A percentile compares a stretch with the other conserved stretches of the same genome.
Conservation (phyloP, 2,329 filamentous ascomycete genomes). For the Penicillium vulpinum region DNA sequence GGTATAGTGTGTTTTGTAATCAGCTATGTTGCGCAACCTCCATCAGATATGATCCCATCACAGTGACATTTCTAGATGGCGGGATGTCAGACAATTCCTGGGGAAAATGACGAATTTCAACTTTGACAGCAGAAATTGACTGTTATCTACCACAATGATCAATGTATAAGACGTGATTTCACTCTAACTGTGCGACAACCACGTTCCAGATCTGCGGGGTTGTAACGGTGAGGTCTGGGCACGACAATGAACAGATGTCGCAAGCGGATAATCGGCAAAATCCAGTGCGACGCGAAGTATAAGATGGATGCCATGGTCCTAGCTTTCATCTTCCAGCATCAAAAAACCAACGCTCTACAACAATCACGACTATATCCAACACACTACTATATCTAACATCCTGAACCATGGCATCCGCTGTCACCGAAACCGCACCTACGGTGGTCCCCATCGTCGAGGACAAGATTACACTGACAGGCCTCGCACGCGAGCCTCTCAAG, state of each 20-base stretch:
- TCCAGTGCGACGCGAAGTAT: background rate
- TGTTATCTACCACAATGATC: background rate
- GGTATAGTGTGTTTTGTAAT: background rate
- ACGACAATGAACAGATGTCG: background rate
- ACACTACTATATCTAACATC: background rate
- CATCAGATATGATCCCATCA: conserved; percentile 3
- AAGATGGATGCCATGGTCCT: background rate
- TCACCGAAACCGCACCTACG: conserved; percentile 17
- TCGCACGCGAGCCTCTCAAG: conserved; percentile 36
- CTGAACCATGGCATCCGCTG: conserved; percentile 23
- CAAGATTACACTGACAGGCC: conserved; percentile 14
- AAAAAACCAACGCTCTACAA: background rate
- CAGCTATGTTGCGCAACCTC: conserved; percentile 11
- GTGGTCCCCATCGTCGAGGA: conserved; percentile 20
- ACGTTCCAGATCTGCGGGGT: conserved; percentile 1
- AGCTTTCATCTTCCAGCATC: background rate
- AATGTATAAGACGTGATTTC: conserved; percentile 5
- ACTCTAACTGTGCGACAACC: conserved; percentile 1
- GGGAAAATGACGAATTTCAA: conserved; percentile 9
- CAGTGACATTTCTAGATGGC: background rate
- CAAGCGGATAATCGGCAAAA: conserved; percentile 5
- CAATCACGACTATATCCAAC: background rate
- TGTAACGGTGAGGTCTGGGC: background rate
- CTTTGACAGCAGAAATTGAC: background rate
- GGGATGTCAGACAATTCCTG: conserved; percentile 16